Percentiles rank a stretch among this genome's conserved stretches.
Evolutionary conservation across 805 yeast genomes (phyloP).

Genomic region (Lachancea fermentati): DNA sequence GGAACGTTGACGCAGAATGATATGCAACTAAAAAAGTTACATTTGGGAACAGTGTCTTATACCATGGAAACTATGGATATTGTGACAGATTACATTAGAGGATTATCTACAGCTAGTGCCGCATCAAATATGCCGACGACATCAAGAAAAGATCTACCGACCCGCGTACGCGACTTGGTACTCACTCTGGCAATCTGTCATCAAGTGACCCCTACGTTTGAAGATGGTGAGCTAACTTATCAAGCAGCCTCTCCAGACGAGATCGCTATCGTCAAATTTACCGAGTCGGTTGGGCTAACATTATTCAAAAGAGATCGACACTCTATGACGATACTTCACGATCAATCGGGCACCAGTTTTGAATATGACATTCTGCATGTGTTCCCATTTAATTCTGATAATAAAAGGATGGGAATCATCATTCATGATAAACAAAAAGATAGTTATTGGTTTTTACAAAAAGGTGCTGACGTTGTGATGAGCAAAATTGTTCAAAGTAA

Average conservation of each 20-base stretch:
- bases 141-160: slow-evolving; percentile 63
- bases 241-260: slow-evolving; percentile 99
- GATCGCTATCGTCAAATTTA: slow-evolving; percentile 90
- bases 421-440: slow-evolving; percentile 56
- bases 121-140: slow-evolving; percentile 19
- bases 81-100: slow-evolving; percentile 60
- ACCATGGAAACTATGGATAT: slow-evolving; percentile 90
- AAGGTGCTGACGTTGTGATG: slow-evolving; percentile 98
- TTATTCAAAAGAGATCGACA: slow-evolving; percentile 77
- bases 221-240: slow-evolving; percentile 67
- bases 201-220: slow-evolving; percentile 90
- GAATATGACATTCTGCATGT: slow-evolving; percentile 68
- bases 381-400: slow-evolving; percentile 93
- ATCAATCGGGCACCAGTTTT: slow-evolving; percentile 44
- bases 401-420: slow-evolving; percentile 93
- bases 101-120: slow-evolving; percentile 18
- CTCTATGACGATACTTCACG: slow-evolving; percentile 62
- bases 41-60: slow-evolving; percentile 87
- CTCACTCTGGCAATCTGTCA: slow-evolving; percentile 90
- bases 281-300: slow-evolving; percentile 79
- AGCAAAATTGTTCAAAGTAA: slow-evolving; percentile 68
- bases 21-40: slow-evolving; percentile 92
- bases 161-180: slow-evolving; percentile 73
- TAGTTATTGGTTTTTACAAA: slow-evolving; percentile 79
- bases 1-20: slow-evolving; percentile 98